phyloP scores from a whole-genome alignment of 805 yeast species.

The Cyberlindnera meyerae region DNA sequence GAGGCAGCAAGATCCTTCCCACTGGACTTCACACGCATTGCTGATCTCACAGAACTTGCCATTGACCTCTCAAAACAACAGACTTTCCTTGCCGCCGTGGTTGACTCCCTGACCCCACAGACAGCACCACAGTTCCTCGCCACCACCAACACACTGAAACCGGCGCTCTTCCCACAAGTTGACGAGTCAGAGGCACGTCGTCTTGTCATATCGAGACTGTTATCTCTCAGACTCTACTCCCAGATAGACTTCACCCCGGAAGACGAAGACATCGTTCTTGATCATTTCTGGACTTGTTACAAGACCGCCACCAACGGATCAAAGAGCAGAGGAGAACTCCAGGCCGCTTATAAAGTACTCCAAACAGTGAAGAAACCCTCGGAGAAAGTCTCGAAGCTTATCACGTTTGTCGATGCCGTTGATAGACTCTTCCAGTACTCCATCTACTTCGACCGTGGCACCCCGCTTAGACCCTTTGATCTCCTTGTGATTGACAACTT shows the following conservation, averaged over 20 bases:
- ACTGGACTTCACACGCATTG: constrained; percentile 5
- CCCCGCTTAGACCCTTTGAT: constrained; percentile 36
- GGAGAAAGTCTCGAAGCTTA: constrained; percentile 13
- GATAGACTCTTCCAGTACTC: constrained; percentile 28
- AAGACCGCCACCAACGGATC: constrained; percentile 40
- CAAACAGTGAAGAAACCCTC: constrained; percentile 18
- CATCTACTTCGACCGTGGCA: constrained; percentile 28
- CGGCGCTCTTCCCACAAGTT: constrained; percentile 11
- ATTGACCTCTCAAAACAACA: constrained; percentile 8
- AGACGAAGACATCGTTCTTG: constrained; percentile 19
- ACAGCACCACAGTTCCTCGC: constrained; percentile 8
- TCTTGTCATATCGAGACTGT: constrained; percentile 22
- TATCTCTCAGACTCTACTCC: constrained; percentile 28
- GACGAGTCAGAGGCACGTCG: constrained; percentile 16
- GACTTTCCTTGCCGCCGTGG: constrained; percentile 5
- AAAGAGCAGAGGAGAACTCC: constrained; percentile 34
- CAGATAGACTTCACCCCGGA: constrained; percentile 14
- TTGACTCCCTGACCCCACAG: constrained; percentile 9
- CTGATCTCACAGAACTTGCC: constrained; percentile 10
- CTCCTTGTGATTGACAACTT: constrained; percentile 32
- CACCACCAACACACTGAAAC: constrained; percentile 5
- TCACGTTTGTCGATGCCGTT: constrained; percentile 22
- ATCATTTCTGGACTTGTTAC: constrained; percentile 38
- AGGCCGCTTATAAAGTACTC: constrained; percentile 30
- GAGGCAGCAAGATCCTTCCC: constrained; percentile 11